Evolutionary conservation across 768 basidiomycete species (phyloP).

Genomic region (Gymnopilus dilepis): DNA sequence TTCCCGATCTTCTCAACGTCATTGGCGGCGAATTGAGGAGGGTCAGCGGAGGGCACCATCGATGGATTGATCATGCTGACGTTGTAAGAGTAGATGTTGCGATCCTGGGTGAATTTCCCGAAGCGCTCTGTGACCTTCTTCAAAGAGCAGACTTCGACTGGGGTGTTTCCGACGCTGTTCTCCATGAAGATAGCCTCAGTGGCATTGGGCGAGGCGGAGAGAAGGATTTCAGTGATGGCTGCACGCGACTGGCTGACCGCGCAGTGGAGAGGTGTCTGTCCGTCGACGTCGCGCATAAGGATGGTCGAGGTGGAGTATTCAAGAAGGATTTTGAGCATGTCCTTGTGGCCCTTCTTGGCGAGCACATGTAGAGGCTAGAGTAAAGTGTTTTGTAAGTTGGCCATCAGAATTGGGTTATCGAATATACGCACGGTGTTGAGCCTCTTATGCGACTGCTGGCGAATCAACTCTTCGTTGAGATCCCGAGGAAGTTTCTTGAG

Average conservation of each 20-base stretch:
- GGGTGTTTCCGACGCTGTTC: constrained; percentile 53
- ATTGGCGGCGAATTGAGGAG: background rate
- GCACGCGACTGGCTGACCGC: constrained; percentile 43
- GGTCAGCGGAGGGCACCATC: background rate
- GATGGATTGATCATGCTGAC: background rate
- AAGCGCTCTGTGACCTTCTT: constrained; percentile 33
- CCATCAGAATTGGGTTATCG: too few species aligned
- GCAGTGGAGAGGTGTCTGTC: constrained; percentile 56
- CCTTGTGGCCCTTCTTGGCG: constrained; percentile 39
- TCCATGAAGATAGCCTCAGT: constrained; percentile 48
- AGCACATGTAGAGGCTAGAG: constrained; percentile 60
- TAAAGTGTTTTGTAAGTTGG: too few species aligned
- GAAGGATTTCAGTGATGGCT: constrained; percentile 43
- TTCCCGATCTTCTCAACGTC: constrained; percentile 1
- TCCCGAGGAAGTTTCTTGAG: constrained; percentile 57
- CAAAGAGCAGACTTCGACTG: constrained; percentile 42
- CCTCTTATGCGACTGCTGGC: constrained; percentile 49
- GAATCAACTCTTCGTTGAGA: constrained; percentile 46
- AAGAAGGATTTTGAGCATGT: constrained; percentile 41
- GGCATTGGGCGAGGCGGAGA: constrained; percentile 38
- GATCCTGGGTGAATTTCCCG: background rate
- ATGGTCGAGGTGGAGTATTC: constrained; percentile 41
- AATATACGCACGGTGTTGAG: constrained; percentile 32
- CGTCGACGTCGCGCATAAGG: constrained; percentile 49
- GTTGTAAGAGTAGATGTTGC: background rate